Evolutionary conservation across 441 rosid species (phyloP).

Genomic region (Brassica balearica): DNA sequence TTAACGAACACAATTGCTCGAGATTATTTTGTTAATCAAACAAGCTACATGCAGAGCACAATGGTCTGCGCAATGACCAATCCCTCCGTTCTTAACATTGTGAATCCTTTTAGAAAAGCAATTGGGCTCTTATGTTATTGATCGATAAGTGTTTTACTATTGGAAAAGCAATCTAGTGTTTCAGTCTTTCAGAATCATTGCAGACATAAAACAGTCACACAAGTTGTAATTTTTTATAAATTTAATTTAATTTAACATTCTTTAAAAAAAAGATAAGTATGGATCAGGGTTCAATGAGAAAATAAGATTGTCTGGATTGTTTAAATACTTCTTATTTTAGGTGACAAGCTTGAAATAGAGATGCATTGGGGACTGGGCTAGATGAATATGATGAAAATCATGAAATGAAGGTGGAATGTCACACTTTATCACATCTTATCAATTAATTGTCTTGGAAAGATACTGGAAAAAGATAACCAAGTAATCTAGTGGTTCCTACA

Average conservation of each 20-base stretch:
- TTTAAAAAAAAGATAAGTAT: not conserved
- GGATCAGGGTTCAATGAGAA: not conserved
- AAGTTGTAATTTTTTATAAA: too few species aligned
- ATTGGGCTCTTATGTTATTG: not conserved
- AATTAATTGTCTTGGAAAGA: not conserved
- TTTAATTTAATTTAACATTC: too few species aligned
- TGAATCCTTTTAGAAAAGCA: not conserved
- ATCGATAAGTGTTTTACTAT: too few species aligned
- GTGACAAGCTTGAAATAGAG: conserved; percentile 19
- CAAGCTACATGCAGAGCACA: not conserved
- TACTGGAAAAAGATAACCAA: too few species aligned
- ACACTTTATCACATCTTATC: conserved; percentile 3
- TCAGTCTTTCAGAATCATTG: too few species aligned
- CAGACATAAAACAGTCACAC: too few species aligned
- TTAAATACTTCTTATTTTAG: not conserved
- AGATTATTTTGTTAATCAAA: not conserved
- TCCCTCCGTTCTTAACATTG: not conserved
- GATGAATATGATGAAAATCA: conserved; percentile 19
- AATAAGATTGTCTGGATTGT: not conserved
- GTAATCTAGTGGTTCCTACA: too few species aligned
- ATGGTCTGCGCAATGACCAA: not conserved
- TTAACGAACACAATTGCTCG: not conserved
- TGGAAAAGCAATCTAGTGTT: too few species aligned
- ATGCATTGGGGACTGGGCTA: not conserved
- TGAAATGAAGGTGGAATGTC: conserved; percentile 34